Evolutionary conservation across 306 rosid species (phyloP).

Genomic region (Ormosia semicastrata): DNA sequence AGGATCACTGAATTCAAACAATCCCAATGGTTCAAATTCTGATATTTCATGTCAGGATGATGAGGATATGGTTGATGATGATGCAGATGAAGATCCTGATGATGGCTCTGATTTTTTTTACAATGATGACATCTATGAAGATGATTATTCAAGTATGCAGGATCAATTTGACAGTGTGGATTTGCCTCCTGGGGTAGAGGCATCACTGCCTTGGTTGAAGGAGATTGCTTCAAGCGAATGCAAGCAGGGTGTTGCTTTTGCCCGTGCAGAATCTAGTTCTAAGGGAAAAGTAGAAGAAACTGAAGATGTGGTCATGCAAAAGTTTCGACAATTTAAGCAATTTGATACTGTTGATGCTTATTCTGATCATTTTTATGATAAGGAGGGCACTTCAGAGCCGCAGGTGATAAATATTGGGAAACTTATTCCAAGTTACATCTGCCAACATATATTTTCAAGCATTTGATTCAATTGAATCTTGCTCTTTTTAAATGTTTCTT

Average conservation of each 20-base stretch:
- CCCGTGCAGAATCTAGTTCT: conserved; percentile 43
- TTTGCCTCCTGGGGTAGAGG: conserved; percentile 85
- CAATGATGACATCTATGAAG: conserved; percentile 40
- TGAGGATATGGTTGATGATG: conserved; percentile 41
- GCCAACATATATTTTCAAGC: neutral
- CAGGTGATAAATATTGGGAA: conserved; percentile 46
- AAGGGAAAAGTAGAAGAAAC: conserved; percentile 32
- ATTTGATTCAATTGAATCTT: conserved; percentile 8
- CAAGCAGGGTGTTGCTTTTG: conserved; percentile 26
- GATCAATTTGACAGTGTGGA: conserved; percentile 73
- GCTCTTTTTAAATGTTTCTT: neutral
- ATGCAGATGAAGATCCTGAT: conserved; percentile 44
- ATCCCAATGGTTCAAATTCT: conserved; percentile 43
- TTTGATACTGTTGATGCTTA: conserved; percentile 58
- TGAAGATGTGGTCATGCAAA: conserved; percentile 21
- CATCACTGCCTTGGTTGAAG: conserved; percentile 69
- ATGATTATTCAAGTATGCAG: conserved; percentile 48
- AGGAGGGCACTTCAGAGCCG: conserved; percentile 28
- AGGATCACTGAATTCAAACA: conserved; percentile 43
- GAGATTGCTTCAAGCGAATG: conserved; percentile 36
- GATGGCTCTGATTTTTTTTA: conserved; percentile 35
- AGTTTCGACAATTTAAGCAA: conserved; percentile 49
- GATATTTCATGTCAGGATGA: conserved; percentile 47
- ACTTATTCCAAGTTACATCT: neutral
- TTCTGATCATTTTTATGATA: conserved; percentile 60